Conservation (phyloP, 257 asterid species). For the Solanum clarkiae region DNA sequence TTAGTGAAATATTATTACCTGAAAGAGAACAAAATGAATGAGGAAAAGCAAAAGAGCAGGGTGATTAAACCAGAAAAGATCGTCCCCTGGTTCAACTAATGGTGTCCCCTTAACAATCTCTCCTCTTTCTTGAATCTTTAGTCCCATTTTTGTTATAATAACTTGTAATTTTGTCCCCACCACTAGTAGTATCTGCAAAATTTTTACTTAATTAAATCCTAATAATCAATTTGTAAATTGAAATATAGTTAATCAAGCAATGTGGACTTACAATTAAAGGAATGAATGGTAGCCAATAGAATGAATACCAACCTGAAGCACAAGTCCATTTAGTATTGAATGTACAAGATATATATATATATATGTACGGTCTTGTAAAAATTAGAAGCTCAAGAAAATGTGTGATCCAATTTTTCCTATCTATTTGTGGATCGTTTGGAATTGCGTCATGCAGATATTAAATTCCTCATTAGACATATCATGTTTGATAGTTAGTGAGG, state of each 20-base stretch:
- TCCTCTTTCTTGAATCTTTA: constrained; percentile 2
- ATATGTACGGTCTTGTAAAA: background rate
- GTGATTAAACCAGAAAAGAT: constrained; percentile 4
- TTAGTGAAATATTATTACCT: background rate
- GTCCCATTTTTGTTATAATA: background rate
- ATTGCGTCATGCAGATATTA: too few relatives aligned
- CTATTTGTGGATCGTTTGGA: too few relatives aligned
- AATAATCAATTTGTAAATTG: background rate
- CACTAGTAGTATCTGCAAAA: background rate
- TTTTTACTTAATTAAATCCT: background rate
- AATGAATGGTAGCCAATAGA: constrained; percentile 1
- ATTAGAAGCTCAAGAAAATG: too few relatives aligned
- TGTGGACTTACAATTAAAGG: background rate
- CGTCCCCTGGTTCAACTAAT: constrained; percentile 1
- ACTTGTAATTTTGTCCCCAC: background rate
- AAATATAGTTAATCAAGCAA: background rate
- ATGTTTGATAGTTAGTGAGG: too few relatives aligned
- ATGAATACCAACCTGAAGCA: background rate
- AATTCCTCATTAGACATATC: too few relatives aligned
- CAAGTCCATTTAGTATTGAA: background rate
- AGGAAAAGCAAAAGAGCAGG: background rate
- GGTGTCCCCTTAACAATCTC: background rate
- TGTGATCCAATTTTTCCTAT: too few relatives aligned
- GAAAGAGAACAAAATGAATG: constrained; percentile 2
- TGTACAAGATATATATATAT: background rate